Percentiles rank a stretch among this genome's conserved stretches.
Conservation (phyloP, 257 asterid species). For the Nicotiana paniculata region DNA sequence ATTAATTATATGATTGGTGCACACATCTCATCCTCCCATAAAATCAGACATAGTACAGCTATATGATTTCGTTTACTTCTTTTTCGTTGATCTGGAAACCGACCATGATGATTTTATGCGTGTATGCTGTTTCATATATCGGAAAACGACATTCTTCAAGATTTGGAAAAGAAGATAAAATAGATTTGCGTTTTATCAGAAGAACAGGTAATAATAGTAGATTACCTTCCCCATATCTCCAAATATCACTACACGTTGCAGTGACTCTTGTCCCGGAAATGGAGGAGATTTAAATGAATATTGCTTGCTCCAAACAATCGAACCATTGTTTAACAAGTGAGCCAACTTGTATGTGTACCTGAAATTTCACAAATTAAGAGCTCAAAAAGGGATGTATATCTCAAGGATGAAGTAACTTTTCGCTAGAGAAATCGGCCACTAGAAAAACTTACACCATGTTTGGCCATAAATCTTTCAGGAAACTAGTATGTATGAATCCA, state of each 20-base stretch:
- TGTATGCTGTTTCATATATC: too few relatives aligned
- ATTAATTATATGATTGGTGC: too few relatives aligned
- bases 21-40: too few relatives aligned
- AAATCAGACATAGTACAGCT: too few relatives aligned
- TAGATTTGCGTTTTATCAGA: not conserved
- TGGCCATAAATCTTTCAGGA: conserved; percentile 88
- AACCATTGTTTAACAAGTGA: conserved; percentile 52
- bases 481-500: conserved; percentile 87
- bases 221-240: conserved; percentile 97
- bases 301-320: conserved; percentile 65
- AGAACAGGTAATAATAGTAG: not conserved
- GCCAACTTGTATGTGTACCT: conserved; percentile 78
- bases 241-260: conserved; percentile 73
- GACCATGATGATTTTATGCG: too few relatives aligned
- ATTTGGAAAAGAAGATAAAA: not conserved
- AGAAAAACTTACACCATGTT: conserved; percentile 39
- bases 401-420: not conserved
- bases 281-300: conserved; percentile 71
- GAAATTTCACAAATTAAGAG: not conserved
- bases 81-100: too few relatives aligned
- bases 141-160: not conserved
- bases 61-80: too few relatives aligned
- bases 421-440: not conserved
- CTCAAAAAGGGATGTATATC: not conserved
- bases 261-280: conserved; percentile 77